A percentile compares a stretch with the other conserved stretches of the same genome.
phyloP scores from a whole-genome alignment of 2,329 filamentous ascomycete genomes.

The Leptographium radiaticola region DNA sequence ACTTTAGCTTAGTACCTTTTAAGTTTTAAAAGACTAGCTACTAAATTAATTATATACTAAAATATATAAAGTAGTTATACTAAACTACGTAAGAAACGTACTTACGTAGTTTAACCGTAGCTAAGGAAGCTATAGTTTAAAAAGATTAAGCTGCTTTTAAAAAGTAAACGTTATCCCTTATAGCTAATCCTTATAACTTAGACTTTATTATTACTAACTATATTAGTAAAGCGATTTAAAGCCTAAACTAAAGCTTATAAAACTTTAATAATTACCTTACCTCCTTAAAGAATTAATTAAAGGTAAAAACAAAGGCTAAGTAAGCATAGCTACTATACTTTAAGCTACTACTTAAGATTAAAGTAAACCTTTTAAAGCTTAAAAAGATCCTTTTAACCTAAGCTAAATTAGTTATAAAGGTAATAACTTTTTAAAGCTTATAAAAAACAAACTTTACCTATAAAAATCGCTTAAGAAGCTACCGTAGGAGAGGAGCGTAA shows the following conservation, averaged over 20 bases:
- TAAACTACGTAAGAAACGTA: not conserved
- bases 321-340: not conserved
- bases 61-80: not conserved
- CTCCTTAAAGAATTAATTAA: not conserved
- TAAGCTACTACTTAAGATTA: not conserved
- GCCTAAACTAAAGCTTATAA: not conserved
- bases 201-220: no score
- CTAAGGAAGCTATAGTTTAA: not conserved
- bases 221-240: no score
- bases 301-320: not conserved
- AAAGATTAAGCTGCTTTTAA: not conserved
- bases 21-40: not conserved
- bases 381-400: no score
- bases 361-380: not conserved
- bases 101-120: no score
- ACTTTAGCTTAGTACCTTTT: no score
- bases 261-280: not conserved
- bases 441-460: not conserved
- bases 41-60: not conserved
- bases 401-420: no score
- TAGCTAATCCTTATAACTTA: no score
- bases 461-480: not conserved
- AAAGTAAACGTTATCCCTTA: not conserved
- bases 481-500: no score
- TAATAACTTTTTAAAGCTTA: no score